Conservation (phyloP, 768 basidiomycete species). For the Cyclocybe cylindracea region DNA sequence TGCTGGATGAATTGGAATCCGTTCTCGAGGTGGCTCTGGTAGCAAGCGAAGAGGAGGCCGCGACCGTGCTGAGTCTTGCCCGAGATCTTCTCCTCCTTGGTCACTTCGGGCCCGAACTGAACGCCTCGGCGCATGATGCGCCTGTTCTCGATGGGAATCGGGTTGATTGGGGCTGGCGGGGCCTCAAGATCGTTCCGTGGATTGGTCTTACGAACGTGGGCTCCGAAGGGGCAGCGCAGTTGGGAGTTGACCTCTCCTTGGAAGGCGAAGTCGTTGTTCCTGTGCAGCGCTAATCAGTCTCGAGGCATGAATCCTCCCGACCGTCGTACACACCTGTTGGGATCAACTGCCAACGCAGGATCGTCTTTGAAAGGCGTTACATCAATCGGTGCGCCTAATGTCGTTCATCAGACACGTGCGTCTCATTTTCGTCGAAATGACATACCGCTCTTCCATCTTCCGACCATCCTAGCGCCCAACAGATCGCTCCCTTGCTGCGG, state of each 20-base stretch:
- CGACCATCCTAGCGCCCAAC: slow-evolving; percentile 53
- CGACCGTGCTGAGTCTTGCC: slow-evolving; percentile 46
- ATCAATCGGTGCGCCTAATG: slow-evolving; percentile 46
- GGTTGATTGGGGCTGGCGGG: slow-evolving; percentile 5
- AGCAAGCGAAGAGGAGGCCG: slow-evolving; percentile 46
- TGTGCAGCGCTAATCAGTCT: slow-evolving; percentile 18
- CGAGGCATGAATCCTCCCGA: neutral
- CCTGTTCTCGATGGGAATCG: slow-evolving; percentile 23
- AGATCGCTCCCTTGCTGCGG: slow-evolving; percentile 44
- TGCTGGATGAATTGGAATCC: slow-evolving; percentile 46
- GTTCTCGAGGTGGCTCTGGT: slow-evolving; percentile 39
- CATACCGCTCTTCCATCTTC: slow-evolving; percentile 57
- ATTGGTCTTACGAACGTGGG: slow-evolving; percentile 47
- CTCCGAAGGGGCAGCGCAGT: slow-evolving; percentile 47
- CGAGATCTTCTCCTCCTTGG: slow-evolving; percentile 31
- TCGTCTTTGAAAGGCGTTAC: slow-evolving; percentile 45
- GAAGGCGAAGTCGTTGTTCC: slow-evolving; percentile 47
- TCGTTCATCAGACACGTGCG: neutral
- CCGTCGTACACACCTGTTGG: slow-evolving; percentile 24
- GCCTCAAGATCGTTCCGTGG: slow-evolving; percentile 46
- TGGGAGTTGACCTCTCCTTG: slow-evolving; percentile 31
- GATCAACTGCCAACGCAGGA: slow-evolving; percentile 32
- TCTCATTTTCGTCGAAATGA: neutral
- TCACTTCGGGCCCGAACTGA: slow-evolving; percentile 54
- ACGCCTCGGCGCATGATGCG: slow-evolving; percentile 51